phyloP scores from a whole-genome alignment of 2,329 filamentous ascomycete species.

The Sclerotinia minor region DNA sequence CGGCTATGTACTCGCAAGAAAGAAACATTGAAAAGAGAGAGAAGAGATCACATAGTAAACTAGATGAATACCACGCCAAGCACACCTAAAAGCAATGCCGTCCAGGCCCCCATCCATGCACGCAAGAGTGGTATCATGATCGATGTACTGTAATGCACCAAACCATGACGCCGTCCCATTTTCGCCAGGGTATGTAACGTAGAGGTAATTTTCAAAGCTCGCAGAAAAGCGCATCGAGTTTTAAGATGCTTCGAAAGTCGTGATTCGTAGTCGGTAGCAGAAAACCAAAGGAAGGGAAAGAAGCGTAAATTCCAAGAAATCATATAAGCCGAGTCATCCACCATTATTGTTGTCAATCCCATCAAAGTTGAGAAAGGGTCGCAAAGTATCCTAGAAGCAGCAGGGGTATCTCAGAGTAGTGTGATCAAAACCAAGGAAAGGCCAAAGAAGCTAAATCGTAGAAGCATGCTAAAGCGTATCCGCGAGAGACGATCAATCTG shows the following conservation, averaged over 20 bases:
- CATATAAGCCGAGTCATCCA: slow-evolving; percentile 12
- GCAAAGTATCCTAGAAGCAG: slow-evolving; percentile 20
- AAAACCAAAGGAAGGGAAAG: background rate
- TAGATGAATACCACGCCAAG: slow-evolving; percentile 17
- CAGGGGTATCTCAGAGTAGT: slow-evolving; percentile 16
- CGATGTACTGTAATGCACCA: slow-evolving; percentile 22
- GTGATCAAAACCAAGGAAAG: slow-evolving; percentile 14
- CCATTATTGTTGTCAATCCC: slow-evolving; percentile 13
- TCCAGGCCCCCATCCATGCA: slow-evolving; percentile 19
- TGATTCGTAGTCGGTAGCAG: background rate
- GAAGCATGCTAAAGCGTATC: slow-evolving; percentile 17
- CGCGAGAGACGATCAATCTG: slow-evolving; percentile 18
- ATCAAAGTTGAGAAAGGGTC: slow-evolving; percentile 12
- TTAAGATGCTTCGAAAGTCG: slow-evolving; percentile 8
- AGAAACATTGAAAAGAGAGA: slow-evolving; percentile 1
- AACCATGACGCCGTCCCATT: slow-evolving; percentile 20
- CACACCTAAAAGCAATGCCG: slow-evolving; percentile 22
- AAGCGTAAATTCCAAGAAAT: background rate
- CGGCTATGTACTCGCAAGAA: slow-evolving; percentile 13
- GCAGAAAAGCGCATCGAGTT: background rate
- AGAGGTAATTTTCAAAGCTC: slow-evolving; percentile 13
- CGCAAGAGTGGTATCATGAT: slow-evolving; percentile 23
- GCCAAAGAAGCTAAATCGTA: slow-evolving; percentile 15
- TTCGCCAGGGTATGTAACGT: slow-evolving; percentile 20
- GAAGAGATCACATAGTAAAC: slow-evolving; percentile 10